These are phyloP conservation scores for Emmonsia crescens DNA, from an alignment of 2,329 filamentous ascomycete genomes.

Conservation along the genomic window DNA sequence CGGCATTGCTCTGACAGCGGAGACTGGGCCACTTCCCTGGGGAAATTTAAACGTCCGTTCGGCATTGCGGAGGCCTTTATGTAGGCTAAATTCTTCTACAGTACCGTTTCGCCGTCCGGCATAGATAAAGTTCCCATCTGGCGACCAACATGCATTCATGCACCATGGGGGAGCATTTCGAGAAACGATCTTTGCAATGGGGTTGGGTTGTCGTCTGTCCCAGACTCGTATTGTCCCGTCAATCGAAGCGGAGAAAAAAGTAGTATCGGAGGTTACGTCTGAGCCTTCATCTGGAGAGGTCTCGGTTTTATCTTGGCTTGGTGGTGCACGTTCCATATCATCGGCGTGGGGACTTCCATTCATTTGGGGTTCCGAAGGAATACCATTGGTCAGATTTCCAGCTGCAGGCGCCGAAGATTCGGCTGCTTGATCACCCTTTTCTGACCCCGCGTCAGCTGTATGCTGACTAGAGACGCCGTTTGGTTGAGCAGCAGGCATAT, in stretches of 20 bases:
- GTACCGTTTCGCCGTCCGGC: slow-evolving; percentile 82
- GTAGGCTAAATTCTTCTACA: slow-evolving; percentile 86
- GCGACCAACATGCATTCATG: slow-evolving; percentile 94
- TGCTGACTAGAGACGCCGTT: slow-evolving; percentile 6
- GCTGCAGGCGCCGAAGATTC: not conserved
- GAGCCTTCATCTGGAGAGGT: slow-evolving; percentile 23
- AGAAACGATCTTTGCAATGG: slow-evolving; percentile 68
- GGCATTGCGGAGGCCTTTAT: slow-evolving; percentile 64
- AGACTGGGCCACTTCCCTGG: slow-evolving; percentile 78
- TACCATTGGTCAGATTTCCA: slow-evolving; percentile 15
- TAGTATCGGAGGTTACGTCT: slow-evolving; percentile 52
- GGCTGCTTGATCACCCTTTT: slow-evolving; percentile 11
- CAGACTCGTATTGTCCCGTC: slow-evolving; percentile 40
- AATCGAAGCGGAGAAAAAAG: slow-evolving; percentile 66
- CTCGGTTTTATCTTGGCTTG: slow-evolving; percentile 18
- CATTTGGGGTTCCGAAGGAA: slow-evolving; percentile 20
- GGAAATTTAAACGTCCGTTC: slow-evolving; percentile 79
- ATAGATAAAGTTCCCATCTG: slow-evolving; percentile 91
- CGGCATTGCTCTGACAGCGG: slow-evolving; percentile 77
- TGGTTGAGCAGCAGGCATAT: slow-evolving; percentile 11
- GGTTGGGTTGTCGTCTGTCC: slow-evolving; percentile 54
- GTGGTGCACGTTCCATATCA: slow-evolving; percentile 23
- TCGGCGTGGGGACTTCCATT: slow-evolving; percentile 37
- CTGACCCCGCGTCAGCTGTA: slow-evolving; percentile 8
- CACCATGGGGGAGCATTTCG: slow-evolving; percentile 84